Percentiles rank a stretch among this genome's conserved stretches.
phyloP scores from a whole-genome alignment of 257 asterid genomes.

The Petunia axillaris region DNA sequence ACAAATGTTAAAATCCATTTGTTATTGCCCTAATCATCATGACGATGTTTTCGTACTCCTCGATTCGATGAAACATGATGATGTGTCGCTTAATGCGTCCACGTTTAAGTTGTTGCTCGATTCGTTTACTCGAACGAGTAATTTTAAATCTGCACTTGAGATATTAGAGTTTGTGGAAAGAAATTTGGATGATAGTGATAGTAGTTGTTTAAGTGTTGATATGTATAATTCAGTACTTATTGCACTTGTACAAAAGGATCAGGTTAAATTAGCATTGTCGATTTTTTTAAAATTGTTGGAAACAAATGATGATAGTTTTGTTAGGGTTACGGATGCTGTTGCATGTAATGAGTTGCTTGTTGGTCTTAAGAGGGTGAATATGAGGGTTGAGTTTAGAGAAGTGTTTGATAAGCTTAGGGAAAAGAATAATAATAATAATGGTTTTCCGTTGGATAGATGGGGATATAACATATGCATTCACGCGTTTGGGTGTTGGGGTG shows the following conservation, averaged over 20 bases:
- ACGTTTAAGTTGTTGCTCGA: slow-evolving; percentile 72
- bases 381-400: slow-evolving; percentile 67
- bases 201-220: slow-evolving; percentile 53
- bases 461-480: slow-evolving; percentile 93
- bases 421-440: slow-evolving; percentile 29
- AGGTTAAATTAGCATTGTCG: slow-evolving; percentile 64
- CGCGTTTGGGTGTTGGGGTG: slow-evolving; percentile 81
- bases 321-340: slow-evolving; percentile 59
- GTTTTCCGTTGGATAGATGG: slow-evolving; percentile 71
- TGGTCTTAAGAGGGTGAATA: slow-evolving; percentile 70
- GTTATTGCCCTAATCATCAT: slow-evolving; percentile 44
- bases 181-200: slow-evolving; percentile 40
- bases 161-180: slow-evolving; percentile 64
- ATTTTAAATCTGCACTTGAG: slow-evolving; percentile 68
- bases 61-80: slow-evolving; percentile 57
- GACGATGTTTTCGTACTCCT: slow-evolving; percentile 58
- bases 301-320: slow-evolving; percentile 31
- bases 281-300: slow-evolving; percentile 73
- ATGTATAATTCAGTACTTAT: slow-evolving; percentile 65
- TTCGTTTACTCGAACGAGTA: slow-evolving; percentile 62
- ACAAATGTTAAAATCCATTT: slow-evolving; percentile 63
- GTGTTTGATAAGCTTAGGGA: slow-evolving; percentile 62
- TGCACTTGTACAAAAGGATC: slow-evolving; percentile 75
- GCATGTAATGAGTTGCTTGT: slow-evolving; percentile 89
- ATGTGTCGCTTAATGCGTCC: slow-evolving; percentile 57